phyloP scores from a whole-genome alignment of 1,284 basidiomycete genomes.

The Ustilago vetiveriae region DNA sequence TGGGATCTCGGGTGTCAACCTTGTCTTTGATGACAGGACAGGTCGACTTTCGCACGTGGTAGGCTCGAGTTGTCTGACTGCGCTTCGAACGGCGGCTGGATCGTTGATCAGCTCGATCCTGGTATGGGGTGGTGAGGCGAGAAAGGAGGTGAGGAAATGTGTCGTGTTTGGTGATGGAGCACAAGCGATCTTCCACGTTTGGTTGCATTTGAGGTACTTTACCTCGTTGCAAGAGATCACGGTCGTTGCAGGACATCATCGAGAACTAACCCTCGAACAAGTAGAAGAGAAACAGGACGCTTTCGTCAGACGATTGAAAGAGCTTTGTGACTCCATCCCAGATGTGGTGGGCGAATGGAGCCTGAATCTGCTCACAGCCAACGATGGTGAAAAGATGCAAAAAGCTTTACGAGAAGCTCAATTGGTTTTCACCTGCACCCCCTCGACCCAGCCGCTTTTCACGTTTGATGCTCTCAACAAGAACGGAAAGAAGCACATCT shows the following conservation, averaged over 20 bases:
- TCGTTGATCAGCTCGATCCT: conserved; percentile 16
- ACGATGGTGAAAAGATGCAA: neutral
- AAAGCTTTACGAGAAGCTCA: neutral
- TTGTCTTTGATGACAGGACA: conserved; percentile 12
- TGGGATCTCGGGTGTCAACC: conserved; percentile 20
- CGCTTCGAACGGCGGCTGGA: conserved; percentile 26
- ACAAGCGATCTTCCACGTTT: conserved; percentile 21
- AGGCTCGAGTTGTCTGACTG: conserved; percentile 12
- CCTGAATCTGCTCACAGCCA: too few relatives aligned
- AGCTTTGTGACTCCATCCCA: neutral
- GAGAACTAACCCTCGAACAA: neutral
- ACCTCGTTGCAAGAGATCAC: neutral
- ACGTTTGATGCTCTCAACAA: neutral
- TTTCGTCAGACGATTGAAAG: neutral
- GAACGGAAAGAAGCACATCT: conserved; percentile 1
- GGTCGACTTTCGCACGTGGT: conserved; percentile 9
- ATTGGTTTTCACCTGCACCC: conserved; percentile 36
- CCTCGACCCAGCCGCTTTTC: conserved; percentile 10
- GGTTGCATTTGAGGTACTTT: conserved; percentile 21
- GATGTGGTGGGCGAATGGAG: too few relatives aligned
- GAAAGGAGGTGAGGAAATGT: neutral
- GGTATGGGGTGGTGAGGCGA: neutral
- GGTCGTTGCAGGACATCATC: conserved; percentile 4
- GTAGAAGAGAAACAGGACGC: neutral
- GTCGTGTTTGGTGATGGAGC: conserved; percentile 29